Percentiles rank a stretch among this genome's conserved stretches.
Evolutionary conservation across 73 alveolate genomes (phyloP).

Genomic region (Paramecium octaurelia): DNA sequence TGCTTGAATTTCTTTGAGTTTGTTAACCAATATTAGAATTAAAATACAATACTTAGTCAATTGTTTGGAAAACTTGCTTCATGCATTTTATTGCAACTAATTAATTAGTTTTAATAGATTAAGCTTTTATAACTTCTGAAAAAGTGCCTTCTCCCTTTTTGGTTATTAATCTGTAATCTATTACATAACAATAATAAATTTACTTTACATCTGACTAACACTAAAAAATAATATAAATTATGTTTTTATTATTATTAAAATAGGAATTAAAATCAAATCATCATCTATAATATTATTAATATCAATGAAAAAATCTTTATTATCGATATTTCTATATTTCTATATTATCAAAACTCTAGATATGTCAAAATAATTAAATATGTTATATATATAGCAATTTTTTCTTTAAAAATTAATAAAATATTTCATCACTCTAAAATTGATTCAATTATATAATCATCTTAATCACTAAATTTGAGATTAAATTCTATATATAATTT

Average conservation of each 20-base stretch:
- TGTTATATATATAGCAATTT: no score
- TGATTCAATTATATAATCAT: not conserved
- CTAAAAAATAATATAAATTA: not conserved
- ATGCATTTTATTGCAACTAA: conserved; percentile 96
- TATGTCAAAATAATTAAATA: not conserved
- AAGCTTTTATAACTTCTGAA: conserved; percentile 97
- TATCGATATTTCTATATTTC: no score
- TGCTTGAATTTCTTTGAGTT: conserved; percentile 80
- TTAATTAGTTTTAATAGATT: conserved; percentile 85
- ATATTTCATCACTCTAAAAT: not conserved
- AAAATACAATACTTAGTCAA: conserved; percentile 79
- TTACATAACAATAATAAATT: not conserved
- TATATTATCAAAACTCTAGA: no score
- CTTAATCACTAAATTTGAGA: no score
- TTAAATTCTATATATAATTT: no score
- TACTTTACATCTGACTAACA: not conserved
- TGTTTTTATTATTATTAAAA: not conserved
- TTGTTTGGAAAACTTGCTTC: conserved; percentile 80
- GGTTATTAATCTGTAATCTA: conserved; percentile 69
- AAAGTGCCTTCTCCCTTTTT: conserved; percentile 98
- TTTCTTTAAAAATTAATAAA: no score
- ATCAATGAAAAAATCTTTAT: not conserved
- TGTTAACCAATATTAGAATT: conserved; percentile 64
- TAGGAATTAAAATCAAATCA: not conserved
- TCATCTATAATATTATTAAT: not conserved